These are phyloP conservation scores for Pseudogymnoascus sp. DNA, from an alignment of 2,329 filamentous ascomycete genomes.

Conservation along the genomic window DNA sequence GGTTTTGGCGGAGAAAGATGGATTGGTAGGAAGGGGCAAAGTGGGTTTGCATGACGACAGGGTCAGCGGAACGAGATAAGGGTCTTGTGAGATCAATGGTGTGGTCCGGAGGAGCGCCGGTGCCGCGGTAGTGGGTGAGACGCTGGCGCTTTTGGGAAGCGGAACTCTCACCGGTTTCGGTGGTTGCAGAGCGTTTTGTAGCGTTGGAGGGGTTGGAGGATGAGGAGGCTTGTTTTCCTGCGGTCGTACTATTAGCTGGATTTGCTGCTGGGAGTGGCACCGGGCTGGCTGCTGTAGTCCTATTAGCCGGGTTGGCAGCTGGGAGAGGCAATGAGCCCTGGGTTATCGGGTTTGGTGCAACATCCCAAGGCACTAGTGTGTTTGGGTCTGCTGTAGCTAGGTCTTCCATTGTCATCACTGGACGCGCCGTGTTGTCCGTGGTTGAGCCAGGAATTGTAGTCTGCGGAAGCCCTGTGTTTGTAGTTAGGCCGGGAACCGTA, in stretches of 20 bases:
- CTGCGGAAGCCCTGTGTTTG: neutral
- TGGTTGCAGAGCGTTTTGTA: neutral
- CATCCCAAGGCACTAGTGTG: too few relatives aligned
- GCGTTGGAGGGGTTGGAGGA: neutral
- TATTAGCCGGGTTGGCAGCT: too few relatives aligned
- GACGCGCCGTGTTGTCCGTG: neutral
- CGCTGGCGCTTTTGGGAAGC: neutral
- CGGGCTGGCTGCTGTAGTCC: too few relatives aligned
- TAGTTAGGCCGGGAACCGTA: neutral
- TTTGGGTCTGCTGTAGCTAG: too few relatives aligned
- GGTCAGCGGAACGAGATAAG: neutral
- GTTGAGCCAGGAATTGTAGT: neutral
- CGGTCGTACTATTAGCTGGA: neutral
- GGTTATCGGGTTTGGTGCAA: too few relatives aligned
- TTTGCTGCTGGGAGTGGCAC: neutral
- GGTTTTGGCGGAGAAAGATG: slow-evolving; percentile 10
- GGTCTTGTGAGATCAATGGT: neutral
- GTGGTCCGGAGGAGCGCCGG: neutral
- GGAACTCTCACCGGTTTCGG: neutral
- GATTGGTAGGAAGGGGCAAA: slow-evolving; percentile 18
- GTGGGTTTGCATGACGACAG: neutral
- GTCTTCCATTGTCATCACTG: too few relatives aligned
- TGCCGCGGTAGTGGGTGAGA: neutral
- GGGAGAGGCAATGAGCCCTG: too few relatives aligned
- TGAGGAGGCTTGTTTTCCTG: neutral